Evolutionary conservation across 2,329 filamentous ascomycete species (phyloP), one percentile per base, ranked within the genome.

Genomic region (Claviceps paspali): DNA sequence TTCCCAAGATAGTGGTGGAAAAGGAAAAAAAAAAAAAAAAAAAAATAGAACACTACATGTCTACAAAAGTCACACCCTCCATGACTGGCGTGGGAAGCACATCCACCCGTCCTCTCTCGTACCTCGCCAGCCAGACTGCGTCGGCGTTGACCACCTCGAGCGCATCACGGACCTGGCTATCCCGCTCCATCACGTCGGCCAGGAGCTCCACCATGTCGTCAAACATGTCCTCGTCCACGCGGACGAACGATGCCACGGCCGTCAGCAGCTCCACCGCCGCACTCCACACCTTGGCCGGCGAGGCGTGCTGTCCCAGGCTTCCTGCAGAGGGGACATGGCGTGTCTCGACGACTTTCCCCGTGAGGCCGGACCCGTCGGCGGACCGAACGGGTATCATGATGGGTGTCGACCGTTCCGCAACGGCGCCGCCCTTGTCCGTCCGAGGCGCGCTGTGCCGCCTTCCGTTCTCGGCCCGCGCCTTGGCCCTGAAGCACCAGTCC

Each of bases 61-160:
- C 42, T 17, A 47, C 38, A 49, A 70, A 69, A 4, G 44, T 47
- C 29, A 59, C 50, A 0, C 64, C 66, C 5, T 67, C 59, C 46
- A 69, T 47, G 17, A 53, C 46, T 7, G 67, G 67, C 9, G 50
- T 54, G 29, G 54, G 51, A 39, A 53, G 45, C 43, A 47, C 49
- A 37, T 60, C 48, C 26, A 63, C 48, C 41, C 56, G 44, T 8
- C 68, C 65, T 38, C 55, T 54, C 47, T 69, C 59, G 39, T 70
- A 68, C 49, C 72, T 56, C 29, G 64, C 62, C 45, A 88, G 56
- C 84, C 84, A 92, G 4, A 91, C 78, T 1, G 80, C 79, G 61
- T 91, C 83, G 1, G 68, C 62, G 53, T 88, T 86, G 37, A 79
- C 60, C 3, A 52, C 57, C 45, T 81, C 74, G 32, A 91, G 55